Evolutionary conservation across 2,329 filamentous ascomycete species (phyloP).

Genomic region (Pseudocercospora macadamiae): DNA sequence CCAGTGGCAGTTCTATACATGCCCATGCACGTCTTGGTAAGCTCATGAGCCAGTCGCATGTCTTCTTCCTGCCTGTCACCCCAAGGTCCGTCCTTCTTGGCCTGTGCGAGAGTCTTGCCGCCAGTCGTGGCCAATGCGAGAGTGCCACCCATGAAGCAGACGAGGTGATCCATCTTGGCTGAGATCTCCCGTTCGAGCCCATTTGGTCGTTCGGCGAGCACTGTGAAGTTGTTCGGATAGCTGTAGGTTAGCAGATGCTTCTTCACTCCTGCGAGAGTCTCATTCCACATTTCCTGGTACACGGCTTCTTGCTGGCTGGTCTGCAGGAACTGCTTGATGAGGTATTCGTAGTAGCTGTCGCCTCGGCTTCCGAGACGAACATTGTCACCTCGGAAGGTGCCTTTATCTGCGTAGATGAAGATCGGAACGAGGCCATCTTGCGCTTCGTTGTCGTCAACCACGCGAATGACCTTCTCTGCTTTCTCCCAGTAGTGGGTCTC

Average conservation of each 20-base stretch:
- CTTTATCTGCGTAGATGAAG: constrained; percentile 78
- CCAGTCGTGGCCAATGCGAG: constrained; percentile 87
- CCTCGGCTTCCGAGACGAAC: constrained; percentile 91
- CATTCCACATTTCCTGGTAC: constrained; percentile 91
- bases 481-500: constrained; percentile 91
- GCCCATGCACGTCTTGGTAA: constrained; percentile 97
- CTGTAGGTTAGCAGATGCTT: constrained; percentile 93
- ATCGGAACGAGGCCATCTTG: constrained; percentile 88
- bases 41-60: constrained; percentile 81
- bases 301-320: constrained; percentile 83
- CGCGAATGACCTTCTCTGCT: constrained; percentile 87
- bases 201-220: constrained; percentile 80
- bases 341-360: constrained; percentile 98
- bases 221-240: constrained; percentile 75
- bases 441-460: constrained; percentile 79
- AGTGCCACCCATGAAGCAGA: constrained; percentile 96
- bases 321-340: constrained; percentile 97
- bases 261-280: constrained; percentile 80
- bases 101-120: constrained; percentile 74
- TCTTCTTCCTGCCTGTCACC: constrained; percentile 79
- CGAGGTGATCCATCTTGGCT: constrained; percentile 97
- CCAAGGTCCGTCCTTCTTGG: constrained; percentile 72
- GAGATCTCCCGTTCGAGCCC: constrained; percentile 69
- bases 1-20: constrained; percentile 95
- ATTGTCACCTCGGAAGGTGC: constrained; percentile 79